phyloP scores from a whole-genome alignment of 2,329 filamentous ascomycete genomes.

The Pestalotiopsis sp. region DNA sequence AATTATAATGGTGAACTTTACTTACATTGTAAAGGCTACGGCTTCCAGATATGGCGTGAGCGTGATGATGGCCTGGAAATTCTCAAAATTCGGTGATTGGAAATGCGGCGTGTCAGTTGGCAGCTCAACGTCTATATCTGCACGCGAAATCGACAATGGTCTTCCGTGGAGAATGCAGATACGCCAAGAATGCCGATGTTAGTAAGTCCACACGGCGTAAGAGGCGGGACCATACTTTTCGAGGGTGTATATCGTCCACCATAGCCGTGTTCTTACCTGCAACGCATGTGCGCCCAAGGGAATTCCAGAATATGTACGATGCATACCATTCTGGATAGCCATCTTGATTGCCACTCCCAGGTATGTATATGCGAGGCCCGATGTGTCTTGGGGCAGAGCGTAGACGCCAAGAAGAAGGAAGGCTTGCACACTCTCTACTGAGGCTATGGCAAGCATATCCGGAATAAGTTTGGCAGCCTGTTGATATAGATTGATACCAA shows the following conservation, averaged over 20 bases:
- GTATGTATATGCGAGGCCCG: constrained; percentile 59
- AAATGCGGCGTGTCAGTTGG: constrained; percentile 49
- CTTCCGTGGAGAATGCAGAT: constrained; percentile 59
- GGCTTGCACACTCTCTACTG: constrained; percentile 46
- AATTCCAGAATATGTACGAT: constrained; percentile 51
- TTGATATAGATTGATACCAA: neutral
- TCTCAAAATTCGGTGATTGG: neutral
- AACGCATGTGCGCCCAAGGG: constrained; percentile 49
- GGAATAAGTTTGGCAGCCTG: constrained; percentile 1
- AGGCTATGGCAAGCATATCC: neutral
- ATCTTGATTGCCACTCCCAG: constrained; percentile 57
- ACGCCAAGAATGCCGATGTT: constrained; percentile 38
- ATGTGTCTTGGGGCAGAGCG: constrained; percentile 56
- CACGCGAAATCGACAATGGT: constrained; percentile 53
- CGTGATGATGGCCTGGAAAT: neutral
- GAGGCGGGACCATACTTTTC: constrained; percentile 46
- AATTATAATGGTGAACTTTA: neutral
- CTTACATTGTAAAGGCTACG: neutral
- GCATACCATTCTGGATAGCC: constrained; percentile 64
- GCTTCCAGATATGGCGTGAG: neutral
- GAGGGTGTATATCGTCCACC: constrained; percentile 60
- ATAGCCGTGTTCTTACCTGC: constrained; percentile 57
- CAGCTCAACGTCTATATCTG: constrained; percentile 56
- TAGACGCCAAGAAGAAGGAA: constrained; percentile 60
- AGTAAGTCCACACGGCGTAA: neutral